Base-by-base conservation (phyloP, 768 basidiomycete genomes). In the Brasilioporus rufonigricans region DNA sequence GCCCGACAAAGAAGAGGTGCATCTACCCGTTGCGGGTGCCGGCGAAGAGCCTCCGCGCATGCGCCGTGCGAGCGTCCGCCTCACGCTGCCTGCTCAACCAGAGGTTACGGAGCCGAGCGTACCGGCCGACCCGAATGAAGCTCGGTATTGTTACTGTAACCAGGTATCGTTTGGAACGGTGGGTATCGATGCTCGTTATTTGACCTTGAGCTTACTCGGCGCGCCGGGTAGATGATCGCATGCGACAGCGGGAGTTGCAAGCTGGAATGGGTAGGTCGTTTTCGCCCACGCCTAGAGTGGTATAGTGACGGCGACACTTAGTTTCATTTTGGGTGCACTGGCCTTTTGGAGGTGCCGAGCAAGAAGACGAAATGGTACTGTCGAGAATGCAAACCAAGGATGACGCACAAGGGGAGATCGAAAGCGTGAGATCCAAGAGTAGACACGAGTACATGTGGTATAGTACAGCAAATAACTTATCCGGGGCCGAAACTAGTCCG, bases 151-250 rank as follows among this genome's bases (percentile, higher is more conserved):
- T 69, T 87, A 85, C 66, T 96, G 93, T 71, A 78, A 88, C 60
- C 78, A 85, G 57, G 81, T 85, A 31, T 91, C 87, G 19, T 93
- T 82, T 65, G 93, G 93, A 62, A 85, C 87, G 70, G 89, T 89
- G 63, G 56, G 84, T 72, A 14, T 53, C 35, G 40, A 55, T 5
- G 46, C 21, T 50, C 24, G 8, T 31, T 50, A 24, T 5, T 43
- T 47, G 21, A n/a, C 5, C 27, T 19, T 45, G 24, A n/a, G 23
- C 57, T 59, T 31, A 44, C 32, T 39, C 12, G 47, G 29, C 40
- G 40, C 27, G 26, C 4, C 48, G 40, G 19, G 40, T 43, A 89
- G 87, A 93, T 96, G 93, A 86, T 96, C 57, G 93, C 77, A 16
- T 96, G 93, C 64, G 93, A 96, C 65, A 80, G 81, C 59, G 72